These are phyloP conservation scores for Ceratocystis papillata DNA, from an alignment of 2,329 filamentous ascomycete species.

Conservation along the genomic window DNA sequence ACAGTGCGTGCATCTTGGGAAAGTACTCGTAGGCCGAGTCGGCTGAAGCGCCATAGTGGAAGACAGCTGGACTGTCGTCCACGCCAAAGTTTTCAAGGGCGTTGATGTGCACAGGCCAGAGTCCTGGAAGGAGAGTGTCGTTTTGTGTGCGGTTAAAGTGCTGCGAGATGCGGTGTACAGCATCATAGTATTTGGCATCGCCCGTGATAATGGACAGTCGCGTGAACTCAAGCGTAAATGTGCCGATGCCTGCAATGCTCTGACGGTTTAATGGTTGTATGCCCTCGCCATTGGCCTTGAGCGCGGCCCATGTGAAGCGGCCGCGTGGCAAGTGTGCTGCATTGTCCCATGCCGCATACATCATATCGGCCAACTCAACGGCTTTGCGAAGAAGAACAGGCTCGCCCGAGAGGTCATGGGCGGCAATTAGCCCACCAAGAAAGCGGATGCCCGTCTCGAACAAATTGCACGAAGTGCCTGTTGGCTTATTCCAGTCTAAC, in stretches of 20 bases:
- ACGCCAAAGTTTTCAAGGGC: constrained; percentile 42
- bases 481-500: constrained; percentile 51
- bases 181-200: constrained; percentile 51
- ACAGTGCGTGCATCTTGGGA: constrained; percentile 52
- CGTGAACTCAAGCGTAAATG: constrained; percentile 51
- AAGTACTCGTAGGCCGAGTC: constrained; percentile 57
- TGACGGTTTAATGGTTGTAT: constrained; percentile 31
- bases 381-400: constrained; percentile 51
- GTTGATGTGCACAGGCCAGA: constrained; percentile 50
- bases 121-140: constrained; percentile 46
- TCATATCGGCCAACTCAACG: constrained; percentile 50
- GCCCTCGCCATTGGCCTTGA: constrained; percentile 30
- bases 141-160: constrained; percentile 45
- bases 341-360: constrained; percentile 58
- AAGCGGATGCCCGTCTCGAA: constrained; percentile 65
- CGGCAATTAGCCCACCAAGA: constrained; percentile 57
- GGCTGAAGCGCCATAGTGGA: constrained; percentile 45
- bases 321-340: constrained; percentile 53
- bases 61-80: constrained; percentile 37
- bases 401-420: constrained; percentile 54
- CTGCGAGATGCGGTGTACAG: constrained; percentile 46
- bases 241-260: constrained; percentile 39
- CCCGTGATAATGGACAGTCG: constrained; percentile 53
- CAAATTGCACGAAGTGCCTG: constrained; percentile 43
- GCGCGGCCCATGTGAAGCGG: constrained; percentile 37